Percentiles rank a stretch among this genome's conserved stretches.
phyloP scores from a whole-genome alignment of 78 protist species.

The Dictyostelium intermedium region DNA sequence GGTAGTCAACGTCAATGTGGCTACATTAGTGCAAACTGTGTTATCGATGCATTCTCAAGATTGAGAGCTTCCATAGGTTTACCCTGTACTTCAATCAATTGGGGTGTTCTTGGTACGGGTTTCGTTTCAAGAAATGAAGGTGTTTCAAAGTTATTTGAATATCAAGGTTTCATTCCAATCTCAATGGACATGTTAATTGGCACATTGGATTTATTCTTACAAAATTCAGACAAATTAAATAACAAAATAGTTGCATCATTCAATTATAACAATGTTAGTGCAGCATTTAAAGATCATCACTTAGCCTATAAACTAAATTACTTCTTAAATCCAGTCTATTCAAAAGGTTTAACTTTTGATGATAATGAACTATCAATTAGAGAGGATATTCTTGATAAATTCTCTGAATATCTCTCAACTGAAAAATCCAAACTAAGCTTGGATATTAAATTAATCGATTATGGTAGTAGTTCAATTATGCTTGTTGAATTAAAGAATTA shows the following conservation, averaged over 20 bases:
- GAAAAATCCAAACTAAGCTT: not conserved
- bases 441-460: not conserved
- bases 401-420: not conserved
- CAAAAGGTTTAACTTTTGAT: not conserved
- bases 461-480: conserved; percentile 24
- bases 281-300: not conserved
- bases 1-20: conserved; percentile 57
- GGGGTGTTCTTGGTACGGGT: conserved; percentile 72
- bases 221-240: not conserved
- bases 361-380: not conserved
- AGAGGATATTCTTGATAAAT: not conserved
- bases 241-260: not conserved
- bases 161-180: not conserved
- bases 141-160: not conserved
- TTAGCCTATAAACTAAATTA: not conserved
- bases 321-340: not conserved
- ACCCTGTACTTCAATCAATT: conserved; percentile 14
- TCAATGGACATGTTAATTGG: not conserved
- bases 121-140: not conserved
- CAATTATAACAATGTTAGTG: not conserved
- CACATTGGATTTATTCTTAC: not conserved
- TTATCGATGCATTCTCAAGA: conserved; percentile 73
- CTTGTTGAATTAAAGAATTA: conserved; percentile 41
- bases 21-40: conserved; percentile 84
- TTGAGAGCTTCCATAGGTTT: conserved; percentile 37